Percentiles rank a stretch among this genome's conserved stretches.
These are phyloP conservation scores for Cenchrus fungigraminus DNA, from an alignment of 176 grass and related monocot species.

Conservation along the genomic window DNA sequence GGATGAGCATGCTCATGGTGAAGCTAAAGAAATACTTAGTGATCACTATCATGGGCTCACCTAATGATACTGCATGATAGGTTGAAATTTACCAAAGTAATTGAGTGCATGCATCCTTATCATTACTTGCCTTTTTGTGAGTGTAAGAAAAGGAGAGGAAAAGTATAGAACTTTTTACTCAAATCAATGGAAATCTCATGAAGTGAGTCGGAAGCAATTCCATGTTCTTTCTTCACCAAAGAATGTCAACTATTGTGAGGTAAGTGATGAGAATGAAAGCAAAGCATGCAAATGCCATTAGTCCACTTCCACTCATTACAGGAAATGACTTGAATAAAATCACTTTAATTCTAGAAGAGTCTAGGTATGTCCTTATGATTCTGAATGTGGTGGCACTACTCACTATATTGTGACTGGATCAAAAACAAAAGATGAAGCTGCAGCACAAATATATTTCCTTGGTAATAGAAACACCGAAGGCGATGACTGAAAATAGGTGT, in stretches of 20 bases:
- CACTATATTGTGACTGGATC: not conserved
- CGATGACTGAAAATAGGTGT: no score
- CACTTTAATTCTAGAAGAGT: constrained; percentile 17
- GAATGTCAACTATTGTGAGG: constrained; percentile 52
- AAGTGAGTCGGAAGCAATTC: constrained; percentile 62
- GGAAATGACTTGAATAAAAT: constrained; percentile 19
- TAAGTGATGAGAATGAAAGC: constrained; percentile 46
- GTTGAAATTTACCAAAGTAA: constrained; percentile 37
- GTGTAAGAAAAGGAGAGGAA: constrained; percentile 25
- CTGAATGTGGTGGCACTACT: not conserved
- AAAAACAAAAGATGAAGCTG: not conserved
- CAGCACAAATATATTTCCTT: not conserved
- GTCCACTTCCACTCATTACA: constrained; percentile 40
- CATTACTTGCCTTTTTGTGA: constrained; percentile 9
- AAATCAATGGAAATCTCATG: constrained; percentile 43
- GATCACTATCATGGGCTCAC: constrained; percentile 7
- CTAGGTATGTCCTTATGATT: constrained; percentile 23
- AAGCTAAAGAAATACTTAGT: constrained; percentile 5
- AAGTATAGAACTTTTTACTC: constrained; percentile 33
- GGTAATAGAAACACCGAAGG: not conserved
- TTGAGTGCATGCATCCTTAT: not conserved
- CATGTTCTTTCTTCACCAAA: constrained; percentile 42
- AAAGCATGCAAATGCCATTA: constrained; percentile 26
- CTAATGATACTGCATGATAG: constrained; percentile 39
- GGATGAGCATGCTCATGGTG: not conserved